Base-by-base conservation (phyloP, 2,329 filamentous ascomycete species). In the Neofusicoccum sp. region DNA sequence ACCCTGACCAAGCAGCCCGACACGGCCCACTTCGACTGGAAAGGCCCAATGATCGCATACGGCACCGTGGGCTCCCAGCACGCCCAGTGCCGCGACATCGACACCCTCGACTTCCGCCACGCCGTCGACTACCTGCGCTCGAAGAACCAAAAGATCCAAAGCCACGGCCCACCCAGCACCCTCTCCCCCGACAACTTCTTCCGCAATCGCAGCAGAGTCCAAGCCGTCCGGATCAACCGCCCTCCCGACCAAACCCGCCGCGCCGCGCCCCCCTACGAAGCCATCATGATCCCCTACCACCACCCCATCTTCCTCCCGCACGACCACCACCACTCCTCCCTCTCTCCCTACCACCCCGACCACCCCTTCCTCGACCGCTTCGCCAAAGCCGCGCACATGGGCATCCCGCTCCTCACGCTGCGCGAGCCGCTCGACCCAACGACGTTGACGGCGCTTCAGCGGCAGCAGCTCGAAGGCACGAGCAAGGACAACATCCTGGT, bases 201-300 rank as follows among this genome's bases (percentile, higher is more conserved):
- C 6, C 22, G 47, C 56, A 37, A 5, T 14, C 33, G 28, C 8
- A 34, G 49, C 8, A 33, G 22, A 31, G 56, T 49, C 12, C 12
- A 16, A 33, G 56, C 44, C 8, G 56, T 60, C 14, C 34, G 31
- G 16, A 50, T 61, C 45, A 61, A 49, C 45, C 43, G 58, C 28
- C 14, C 6, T 1, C 45, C 45, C 12, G 58, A 61, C n/a, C 8
- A 39, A 12, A 12, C 16, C 11, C 5, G 28, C 1, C 16, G 28
- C 45, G 28, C 29, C 6, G 16, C 31, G 11, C 44, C 58, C 6
- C 9, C 12, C 9, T 61, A 41, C 47, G 34, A 50, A 37, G 12
- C 34, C 4, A 45, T 61, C 8, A 12, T 33, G 16, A 36, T 61
- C 6, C 58, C 58, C 8, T 9, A 7, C 3, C 39, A 45, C 9